Conservation (phyloP, 1,284 basidiomycete genomes). For the Boletus subluridellus region DNA sequence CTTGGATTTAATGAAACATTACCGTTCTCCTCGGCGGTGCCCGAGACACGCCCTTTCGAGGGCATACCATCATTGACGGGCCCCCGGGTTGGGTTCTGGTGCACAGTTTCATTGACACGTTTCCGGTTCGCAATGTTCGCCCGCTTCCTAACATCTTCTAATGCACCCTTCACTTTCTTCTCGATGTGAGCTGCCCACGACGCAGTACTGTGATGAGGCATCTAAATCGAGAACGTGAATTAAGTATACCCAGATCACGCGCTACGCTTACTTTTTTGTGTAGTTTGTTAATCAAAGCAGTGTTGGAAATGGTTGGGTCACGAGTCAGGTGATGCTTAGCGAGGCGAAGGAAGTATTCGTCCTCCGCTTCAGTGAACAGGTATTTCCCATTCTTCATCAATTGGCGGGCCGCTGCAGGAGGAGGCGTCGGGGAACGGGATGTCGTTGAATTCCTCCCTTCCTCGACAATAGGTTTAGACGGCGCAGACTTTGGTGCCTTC, state of each 20-base stretch:
- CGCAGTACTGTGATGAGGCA: conserved; percentile 43
- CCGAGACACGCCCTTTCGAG: not conserved
- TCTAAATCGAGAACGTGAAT: conserved; percentile 27
- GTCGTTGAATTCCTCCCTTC: not conserved
- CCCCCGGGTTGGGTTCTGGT: not conserved
- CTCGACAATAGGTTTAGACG: not conserved
- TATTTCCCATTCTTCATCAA: conserved; percentile 32
- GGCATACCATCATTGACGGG: not conserved
- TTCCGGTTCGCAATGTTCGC: conserved; percentile 35
- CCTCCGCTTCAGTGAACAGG: conserved; percentile 46
- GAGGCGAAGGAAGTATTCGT: conserved; percentile 40
- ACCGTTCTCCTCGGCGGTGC: not conserved
- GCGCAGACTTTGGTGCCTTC: not conserved
- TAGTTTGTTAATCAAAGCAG: conserved; percentile 33
- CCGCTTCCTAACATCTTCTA: conserved; percentile 33
- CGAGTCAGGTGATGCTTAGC: conserved; percentile 36
- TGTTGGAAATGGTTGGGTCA: conserved; percentile 37
- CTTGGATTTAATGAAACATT: not conserved
- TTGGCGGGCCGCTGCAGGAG: conserved; percentile 35
- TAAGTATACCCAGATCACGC: not conserved
- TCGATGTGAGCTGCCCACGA: conserved; percentile 39
- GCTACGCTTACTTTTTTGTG: conserved; percentile 40
- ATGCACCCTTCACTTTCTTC: conserved; percentile 26
- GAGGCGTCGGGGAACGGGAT: conserved; percentile 44
- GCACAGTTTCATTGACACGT: conserved; percentile 1